A percentile compares a stretch with the other conserved stretches of the same genome.
Conservation (phyloP, 2,329 filamentous ascomycete species). For the Colletotrichum sp. region DNA sequence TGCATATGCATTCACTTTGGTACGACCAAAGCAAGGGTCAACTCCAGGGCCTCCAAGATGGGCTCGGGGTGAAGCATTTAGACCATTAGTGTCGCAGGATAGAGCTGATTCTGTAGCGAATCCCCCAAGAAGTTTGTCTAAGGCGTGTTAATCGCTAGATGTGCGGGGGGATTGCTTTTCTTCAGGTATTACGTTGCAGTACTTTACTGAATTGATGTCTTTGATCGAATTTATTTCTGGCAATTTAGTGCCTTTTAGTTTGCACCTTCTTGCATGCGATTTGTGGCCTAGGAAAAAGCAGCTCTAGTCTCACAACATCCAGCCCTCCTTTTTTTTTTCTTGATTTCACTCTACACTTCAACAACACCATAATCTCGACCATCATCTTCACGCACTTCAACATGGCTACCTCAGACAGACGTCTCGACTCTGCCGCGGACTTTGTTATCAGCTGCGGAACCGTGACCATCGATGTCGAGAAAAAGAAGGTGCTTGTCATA, state of each 20-base stretch:
- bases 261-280: background rate
- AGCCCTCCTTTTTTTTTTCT: background rate
- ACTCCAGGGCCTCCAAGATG: background rate
- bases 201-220: background rate
- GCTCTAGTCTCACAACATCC: background rate
- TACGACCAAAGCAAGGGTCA: background rate
- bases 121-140: background rate
- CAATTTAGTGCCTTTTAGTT: background rate
- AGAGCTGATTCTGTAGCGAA: background rate
- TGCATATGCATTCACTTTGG: background rate
- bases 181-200: background rate
- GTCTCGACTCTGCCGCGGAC: background rate
- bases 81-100: background rate
- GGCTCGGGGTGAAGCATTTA: background rate
- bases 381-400: background rate
- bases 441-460: background rate
- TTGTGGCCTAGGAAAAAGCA: background rate
- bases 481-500: background rate
- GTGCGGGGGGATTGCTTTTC: background rate
- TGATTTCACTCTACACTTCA: too few relatives aligned
- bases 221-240: background rate
- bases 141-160: background rate
- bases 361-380: too few relatives aligned
- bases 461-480: background rate
- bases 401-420: background rate